Evolutionary conservation across 306 rosid species (phyloP).

Genomic region (Ochetophila trinervis): DNA sequence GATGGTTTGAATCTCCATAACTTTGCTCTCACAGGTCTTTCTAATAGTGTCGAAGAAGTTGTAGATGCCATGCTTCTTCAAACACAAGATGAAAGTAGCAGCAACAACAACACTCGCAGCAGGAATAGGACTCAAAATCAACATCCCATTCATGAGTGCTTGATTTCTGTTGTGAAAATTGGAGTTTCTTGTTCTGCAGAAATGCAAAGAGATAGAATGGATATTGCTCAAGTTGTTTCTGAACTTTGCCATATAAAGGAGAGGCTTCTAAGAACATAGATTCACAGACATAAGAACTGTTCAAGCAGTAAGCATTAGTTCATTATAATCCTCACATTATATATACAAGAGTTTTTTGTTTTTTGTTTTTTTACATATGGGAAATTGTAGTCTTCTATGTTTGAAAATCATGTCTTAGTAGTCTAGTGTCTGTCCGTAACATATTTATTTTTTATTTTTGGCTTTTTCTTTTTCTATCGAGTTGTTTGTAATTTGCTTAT

Average conservation of each 20-base stretch:
- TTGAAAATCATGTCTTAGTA: too few relatives aligned
- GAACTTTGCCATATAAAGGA: background rate
- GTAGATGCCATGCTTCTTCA: conserved; percentile 11
- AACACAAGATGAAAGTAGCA: background rate
- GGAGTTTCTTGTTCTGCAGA: conserved; percentile 10
- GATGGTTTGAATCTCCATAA: conserved; percentile 30
- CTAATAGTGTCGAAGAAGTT: conserved; percentile 1
- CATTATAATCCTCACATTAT: too few relatives aligned
- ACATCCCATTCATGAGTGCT: background rate
- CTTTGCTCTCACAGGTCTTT: conserved; percentile 11
- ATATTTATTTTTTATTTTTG: too few relatives aligned
- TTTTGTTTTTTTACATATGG: too few relatives aligned
- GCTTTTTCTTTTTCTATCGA: too few relatives aligned
- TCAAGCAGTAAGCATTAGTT: too few relatives aligned
- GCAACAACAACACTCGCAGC: background rate
- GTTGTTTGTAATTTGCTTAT: too few relatives aligned
- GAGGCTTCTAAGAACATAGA: background rate
- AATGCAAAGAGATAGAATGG: background rate
- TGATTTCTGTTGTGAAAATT: conserved; percentile 1
- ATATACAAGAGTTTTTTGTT: too few relatives aligned
- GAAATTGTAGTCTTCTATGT: too few relatives aligned
- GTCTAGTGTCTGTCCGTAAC: too few relatives aligned
- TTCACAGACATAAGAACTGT: too few relatives aligned
- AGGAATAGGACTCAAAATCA: background rate
- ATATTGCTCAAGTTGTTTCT: background rate